Base-by-base conservation (phyloP, 805 yeast species). In the Metschnikowia peoriensis region DNA sequence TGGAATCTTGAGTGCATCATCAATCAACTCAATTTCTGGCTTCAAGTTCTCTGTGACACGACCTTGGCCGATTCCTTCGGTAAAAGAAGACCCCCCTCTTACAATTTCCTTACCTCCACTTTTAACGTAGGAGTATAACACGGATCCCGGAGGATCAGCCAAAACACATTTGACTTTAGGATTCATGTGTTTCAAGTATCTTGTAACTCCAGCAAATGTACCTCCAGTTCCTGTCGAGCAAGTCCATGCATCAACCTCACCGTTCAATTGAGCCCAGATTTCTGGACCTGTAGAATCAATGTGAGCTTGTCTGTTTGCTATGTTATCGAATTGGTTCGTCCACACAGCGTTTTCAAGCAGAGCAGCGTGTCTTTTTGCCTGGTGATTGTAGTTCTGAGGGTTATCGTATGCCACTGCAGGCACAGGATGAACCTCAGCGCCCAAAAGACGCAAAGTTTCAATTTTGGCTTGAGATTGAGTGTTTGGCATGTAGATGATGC, bases 61-160 rank as follows among this genome's bases (percentile, higher is more conserved):
- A 44, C 97, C 97, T 71, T 92, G 97, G 29, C 97, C 97, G 71
- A 92, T 90, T 34, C 97, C 97, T 72, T 92, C 97, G 29, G 97
- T 92, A 69, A 92, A 90, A 0, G 96, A 87, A 3, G 89, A 82
- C 32, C 97, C 97, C 1, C 80, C 77, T 62, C 91, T 81, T 41
- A 83, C 89, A 51, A 86, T 70, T 10, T 80, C 77, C 65, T 85
- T 74, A 34, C 93, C 93, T 15, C 84, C 82, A 6, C 88, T 76
- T 55, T 82, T 84, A 54, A 92, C 83, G 65, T 85, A 90, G 9
- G 90, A 82, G 72, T 88, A 89, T 44, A 92, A 77, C 46, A 88
- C 88, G 4, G 94, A 85, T 52, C 97, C 97, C 12, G 97, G 97
- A 22, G 97, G 97, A 69, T 92, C 97, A 1, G 97, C 96, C 53